Conservation (phyloP, 805 yeast species). For the Tetrapisispora fleetii region DNA sequence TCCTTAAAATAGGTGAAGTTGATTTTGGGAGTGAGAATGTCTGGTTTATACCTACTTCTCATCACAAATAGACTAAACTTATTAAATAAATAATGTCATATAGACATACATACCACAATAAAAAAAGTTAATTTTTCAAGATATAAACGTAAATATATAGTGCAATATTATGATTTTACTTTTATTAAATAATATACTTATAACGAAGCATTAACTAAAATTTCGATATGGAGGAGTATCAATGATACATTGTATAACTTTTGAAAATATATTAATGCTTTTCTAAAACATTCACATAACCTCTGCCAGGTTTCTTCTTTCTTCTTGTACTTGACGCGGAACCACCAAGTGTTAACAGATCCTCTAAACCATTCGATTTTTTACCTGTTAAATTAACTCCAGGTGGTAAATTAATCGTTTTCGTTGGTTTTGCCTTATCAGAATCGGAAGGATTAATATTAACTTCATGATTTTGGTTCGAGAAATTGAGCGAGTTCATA, state of each 20-base stretch:
- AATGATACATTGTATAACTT: no score
- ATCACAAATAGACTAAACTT: not conserved
- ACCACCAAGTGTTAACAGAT: slow-evolving; percentile 30
- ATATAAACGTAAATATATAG: no score
- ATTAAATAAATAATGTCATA: not conserved
- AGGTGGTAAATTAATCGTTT: not conserved
- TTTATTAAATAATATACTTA: no score
- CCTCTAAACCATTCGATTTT: slow-evolving; percentile 38
- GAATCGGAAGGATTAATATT: not conserved
- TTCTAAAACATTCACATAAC: slow-evolving; percentile 60
- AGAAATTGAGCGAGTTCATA: not conserved
- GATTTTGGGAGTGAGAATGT: slow-evolving; percentile 36
- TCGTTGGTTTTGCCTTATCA: not conserved
- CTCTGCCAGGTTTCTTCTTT: slow-evolving; percentile 41
- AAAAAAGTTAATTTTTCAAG: no score
- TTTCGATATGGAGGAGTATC: no score
- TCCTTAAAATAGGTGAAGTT: slow-evolving; percentile 42
- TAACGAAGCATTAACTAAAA: no score
- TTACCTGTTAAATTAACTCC: slow-evolving; percentile 7
- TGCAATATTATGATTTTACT: no score
- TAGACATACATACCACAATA: no score
- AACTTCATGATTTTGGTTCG: not conserved
- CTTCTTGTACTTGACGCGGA: slow-evolving; percentile 28
- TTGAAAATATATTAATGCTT: slow-evolving; percentile 8
- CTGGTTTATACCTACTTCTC: slow-evolving; percentile 19